phyloP scores from a whole-genome alignment of 208 protist genomes.

The Acanthamoeba rhysodes region DNA sequence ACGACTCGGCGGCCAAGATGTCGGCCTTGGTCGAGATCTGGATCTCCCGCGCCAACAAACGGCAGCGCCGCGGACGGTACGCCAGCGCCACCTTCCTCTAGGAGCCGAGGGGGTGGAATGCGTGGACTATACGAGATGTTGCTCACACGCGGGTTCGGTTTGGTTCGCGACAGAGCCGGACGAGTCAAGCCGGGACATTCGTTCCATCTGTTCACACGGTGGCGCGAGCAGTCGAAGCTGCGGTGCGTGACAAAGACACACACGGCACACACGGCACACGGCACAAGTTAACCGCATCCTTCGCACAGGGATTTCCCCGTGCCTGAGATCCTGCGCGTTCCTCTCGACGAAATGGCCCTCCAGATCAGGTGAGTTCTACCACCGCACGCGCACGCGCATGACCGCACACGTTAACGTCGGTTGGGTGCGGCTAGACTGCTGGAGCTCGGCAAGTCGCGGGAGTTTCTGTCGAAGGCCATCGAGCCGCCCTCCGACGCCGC shows the following conservation, averaged over 20 bases:
- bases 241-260: not conserved
- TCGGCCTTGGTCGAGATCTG: slow-evolving; percentile 90
- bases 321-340: slow-evolving; percentile 97
- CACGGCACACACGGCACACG: not conserved
- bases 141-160: no score
- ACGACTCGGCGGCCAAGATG: slow-evolving; percentile 91
- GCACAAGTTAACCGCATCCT: no score
- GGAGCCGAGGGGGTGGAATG: not conserved
- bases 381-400: no score
- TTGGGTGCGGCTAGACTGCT: not conserved
- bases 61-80: slow-evolving; percentile 94
- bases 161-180: slow-evolving; percentile 91
- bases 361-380: slow-evolving; percentile 92
- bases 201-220: slow-evolving; percentile 95
- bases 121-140: no score
- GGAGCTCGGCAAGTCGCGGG: slow-evolving; percentile 30
- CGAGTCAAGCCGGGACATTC: slow-evolving; percentile 96
- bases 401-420: not conserved
- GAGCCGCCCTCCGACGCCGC: slow-evolving; percentile 78
- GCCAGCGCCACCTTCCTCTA: not conserved
- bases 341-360: slow-evolving; percentile 96
- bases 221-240: slow-evolving; percentile 55
- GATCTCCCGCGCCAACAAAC: slow-evolving; percentile 94
- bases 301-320: slow-evolving; percentile 88
- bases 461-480: slow-evolving; percentile 83